phyloP scores from a whole-genome alignment of 345 rosid species.

The Cardiospermum halicacabum region DNA sequence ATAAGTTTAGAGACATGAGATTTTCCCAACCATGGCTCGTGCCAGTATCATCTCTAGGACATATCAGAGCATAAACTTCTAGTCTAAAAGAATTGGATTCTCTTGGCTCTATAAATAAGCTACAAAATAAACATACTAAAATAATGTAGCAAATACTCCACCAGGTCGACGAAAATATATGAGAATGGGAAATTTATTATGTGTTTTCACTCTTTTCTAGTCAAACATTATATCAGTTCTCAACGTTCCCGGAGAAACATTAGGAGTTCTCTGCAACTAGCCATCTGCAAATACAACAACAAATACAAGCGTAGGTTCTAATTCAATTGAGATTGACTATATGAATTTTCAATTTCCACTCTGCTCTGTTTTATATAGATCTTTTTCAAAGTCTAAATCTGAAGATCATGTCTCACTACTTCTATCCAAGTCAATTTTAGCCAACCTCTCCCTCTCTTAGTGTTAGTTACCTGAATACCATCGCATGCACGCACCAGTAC shows the following conservation, averaged over 20 bases:
- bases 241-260: background rate
- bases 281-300: constrained; percentile 7
- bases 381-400: too few relatives aligned
- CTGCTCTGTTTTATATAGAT: too few relatives aligned
- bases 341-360: too few relatives aligned
- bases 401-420: too few relatives aligned
- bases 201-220: background rate
- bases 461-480: too few relatives aligned
- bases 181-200: background rate
- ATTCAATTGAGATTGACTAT: too few relatives aligned
- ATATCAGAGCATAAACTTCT: background rate
- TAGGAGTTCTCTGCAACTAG: background rate
- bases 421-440: too few relatives aligned
- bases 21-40: background rate
- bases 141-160: background rate
- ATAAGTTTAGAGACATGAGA: background rate
- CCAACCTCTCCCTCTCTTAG: too few relatives aligned
- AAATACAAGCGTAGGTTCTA: too few relatives aligned
- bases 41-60: background rate
- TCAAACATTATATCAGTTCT: background rate
- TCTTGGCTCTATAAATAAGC: background rate
- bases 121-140: background rate
- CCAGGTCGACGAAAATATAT: background rate
- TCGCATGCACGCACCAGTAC: too few relatives aligned
- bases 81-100: background rate